Conservation (phyloP, 306 rosid genomes). For the Canavalia ensiformis region DNA sequence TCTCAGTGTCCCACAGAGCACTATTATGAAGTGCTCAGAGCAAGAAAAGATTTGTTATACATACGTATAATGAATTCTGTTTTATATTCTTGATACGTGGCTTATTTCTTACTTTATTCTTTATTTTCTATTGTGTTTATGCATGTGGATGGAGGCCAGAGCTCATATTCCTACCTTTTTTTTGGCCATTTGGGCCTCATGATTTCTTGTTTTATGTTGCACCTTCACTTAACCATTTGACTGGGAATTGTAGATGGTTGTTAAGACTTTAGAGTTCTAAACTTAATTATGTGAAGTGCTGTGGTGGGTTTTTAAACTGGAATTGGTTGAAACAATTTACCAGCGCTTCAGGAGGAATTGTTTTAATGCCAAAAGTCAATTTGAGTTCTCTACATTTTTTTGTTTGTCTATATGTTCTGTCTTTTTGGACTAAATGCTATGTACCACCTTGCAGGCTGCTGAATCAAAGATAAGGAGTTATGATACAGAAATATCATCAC, state of each 20-base stretch:
- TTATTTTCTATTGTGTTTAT: slow-evolving; percentile 6
- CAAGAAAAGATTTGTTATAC: slow-evolving; percentile 1
- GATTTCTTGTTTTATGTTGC: slow-evolving; percentile 31
- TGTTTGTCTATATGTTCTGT: background rate
- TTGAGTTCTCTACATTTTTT: slow-evolving; percentile 10
- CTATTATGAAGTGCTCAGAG: slow-evolving; percentile 15
- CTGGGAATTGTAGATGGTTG: background rate
- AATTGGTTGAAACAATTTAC: slow-evolving; percentile 17
- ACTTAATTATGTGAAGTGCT: slow-evolving; percentile 16
- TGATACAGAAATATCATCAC: slow-evolving; percentile 70
- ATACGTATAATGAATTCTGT: background rate
- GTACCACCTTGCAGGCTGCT: slow-evolving; percentile 73
- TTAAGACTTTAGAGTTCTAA: background rate
- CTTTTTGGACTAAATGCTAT: background rate
- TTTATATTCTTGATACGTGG: slow-evolving; percentile 10
- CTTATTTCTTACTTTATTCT: slow-evolving; percentile 7
- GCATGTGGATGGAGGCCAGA: slow-evolving; percentile 13
- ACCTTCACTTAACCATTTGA: background rate
- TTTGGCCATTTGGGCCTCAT: background rate
- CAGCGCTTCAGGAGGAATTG: background rate
- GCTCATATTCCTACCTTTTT: background rate
- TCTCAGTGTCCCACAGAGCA: background rate
- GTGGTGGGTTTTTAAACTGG: background rate
- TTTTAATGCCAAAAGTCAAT: background rate
- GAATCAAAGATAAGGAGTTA: slow-evolving; percentile 81